Percentiles rank a stretch among this genome's conserved stretches.
phyloP scores from a whole-genome alignment of 1,284 basidiomycete species.

The Pseudozyma tsukubaensis region DNA sequence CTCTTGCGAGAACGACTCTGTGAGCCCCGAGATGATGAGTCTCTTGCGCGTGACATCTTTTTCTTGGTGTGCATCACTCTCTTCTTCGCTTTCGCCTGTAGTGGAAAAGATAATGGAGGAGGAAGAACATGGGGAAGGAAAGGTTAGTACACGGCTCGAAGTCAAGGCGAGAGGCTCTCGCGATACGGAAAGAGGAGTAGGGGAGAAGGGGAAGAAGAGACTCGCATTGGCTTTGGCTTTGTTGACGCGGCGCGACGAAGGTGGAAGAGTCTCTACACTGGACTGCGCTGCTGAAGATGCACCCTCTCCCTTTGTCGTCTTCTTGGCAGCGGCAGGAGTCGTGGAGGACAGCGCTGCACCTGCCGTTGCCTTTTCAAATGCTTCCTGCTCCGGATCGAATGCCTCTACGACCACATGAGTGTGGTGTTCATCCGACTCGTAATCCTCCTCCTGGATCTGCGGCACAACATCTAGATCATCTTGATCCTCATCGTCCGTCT shows the following conservation, averaged over 20 bases:
- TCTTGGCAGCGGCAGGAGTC: conserved; percentile 15
- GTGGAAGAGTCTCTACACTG: conserved; percentile 52
- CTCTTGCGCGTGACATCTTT: conserved; percentile 52
- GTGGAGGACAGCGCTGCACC: background rate
- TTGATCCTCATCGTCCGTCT: conserved; percentile 21
- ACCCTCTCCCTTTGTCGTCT: conserved; percentile 23
- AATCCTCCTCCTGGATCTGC: conserved; percentile 33
- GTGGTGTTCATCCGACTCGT: conserved; percentile 51
- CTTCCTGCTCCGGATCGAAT: conserved; percentile 51
- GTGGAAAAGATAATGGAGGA: background rate
- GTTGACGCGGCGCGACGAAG: conserved; percentile 53
- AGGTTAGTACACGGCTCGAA: conserved; percentile 5
- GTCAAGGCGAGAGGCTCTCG: background rate
- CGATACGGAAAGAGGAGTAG: background rate
- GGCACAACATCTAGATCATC: conserved; percentile 33
- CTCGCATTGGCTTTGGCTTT: conserved; percentile 60
- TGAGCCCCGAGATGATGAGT: conserved; percentile 63
- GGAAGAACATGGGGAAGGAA: background rate
- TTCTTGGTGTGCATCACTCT: conserved; percentile 50
- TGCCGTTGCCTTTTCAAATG: conserved; percentile 33
- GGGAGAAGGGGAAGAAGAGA: conserved; percentile 29
- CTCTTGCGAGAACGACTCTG: conserved; percentile 48
- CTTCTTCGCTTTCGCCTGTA: conserved; percentile 49
- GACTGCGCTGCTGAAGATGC: conserved; percentile 25
- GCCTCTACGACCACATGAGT: conserved; percentile 51